Percentiles rank a stretch among this genome's conserved stretches.
Conservation (phyloP, 2,329 filamentous ascomycete species). For the Pseudopyricularia cyperi region DNA sequence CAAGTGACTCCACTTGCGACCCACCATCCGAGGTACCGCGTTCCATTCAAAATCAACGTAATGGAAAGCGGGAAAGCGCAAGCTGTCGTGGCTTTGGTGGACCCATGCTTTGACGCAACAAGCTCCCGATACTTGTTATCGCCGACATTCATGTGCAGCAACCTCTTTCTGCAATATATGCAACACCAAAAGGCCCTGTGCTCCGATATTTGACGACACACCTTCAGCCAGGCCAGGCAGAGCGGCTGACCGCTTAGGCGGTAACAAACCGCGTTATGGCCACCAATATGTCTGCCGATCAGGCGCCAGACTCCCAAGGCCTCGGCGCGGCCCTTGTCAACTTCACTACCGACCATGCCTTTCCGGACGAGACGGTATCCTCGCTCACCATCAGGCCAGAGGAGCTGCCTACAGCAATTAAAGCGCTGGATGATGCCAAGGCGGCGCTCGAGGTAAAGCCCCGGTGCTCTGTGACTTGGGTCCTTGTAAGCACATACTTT, state of each 20-base stretch:
- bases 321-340: constrained; percentile 47
- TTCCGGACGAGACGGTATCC: constrained; percentile 34
- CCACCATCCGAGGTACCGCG: not conserved
- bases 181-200: not conserved
- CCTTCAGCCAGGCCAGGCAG: not conserved
- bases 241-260: not conserved
- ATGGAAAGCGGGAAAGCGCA: not conserved
- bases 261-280: not conserved
- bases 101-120: not conserved
- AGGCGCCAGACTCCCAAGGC: not conserved
- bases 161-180: too few relatives aligned
- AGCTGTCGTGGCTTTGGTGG: not conserved
- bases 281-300: not conserved
- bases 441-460: constrained; percentile 27
- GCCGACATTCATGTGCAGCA: not conserved
- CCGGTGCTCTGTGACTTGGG: constrained; percentile 3
- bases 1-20: not conserved
- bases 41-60: not conserved
- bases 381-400: constrained; percentile 18
- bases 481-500: not conserved
- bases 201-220: not conserved
- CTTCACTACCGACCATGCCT: constrained; percentile 37
- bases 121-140: not conserved
- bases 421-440: constrained; percentile 27
- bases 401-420: constrained; percentile 26